Percentiles rank a stretch among this genome's conserved stretches.
phyloP scores from a whole-genome alignment of 768 basidiomycete species.

The Boletales sp. region DNA sequence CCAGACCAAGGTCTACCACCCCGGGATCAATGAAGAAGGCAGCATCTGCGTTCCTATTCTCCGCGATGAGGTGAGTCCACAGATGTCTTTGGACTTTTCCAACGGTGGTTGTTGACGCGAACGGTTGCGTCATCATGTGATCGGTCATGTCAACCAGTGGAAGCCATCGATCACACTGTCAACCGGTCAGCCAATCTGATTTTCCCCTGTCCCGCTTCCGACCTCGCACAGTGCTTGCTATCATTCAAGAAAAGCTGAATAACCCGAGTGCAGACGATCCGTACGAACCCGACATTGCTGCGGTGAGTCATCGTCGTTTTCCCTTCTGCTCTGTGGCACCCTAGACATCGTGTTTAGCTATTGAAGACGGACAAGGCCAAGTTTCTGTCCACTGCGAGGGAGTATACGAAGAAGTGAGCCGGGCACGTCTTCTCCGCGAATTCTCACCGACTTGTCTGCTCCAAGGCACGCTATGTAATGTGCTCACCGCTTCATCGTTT shows the following conservation, averaged over 20 bases:
- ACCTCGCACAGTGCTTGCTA: conserved; percentile 54
- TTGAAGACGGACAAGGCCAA: conserved; percentile 74
- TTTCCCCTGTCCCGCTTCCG: background rate
- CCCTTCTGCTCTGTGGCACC: background rate
- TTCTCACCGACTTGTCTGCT: conserved; percentile 2
- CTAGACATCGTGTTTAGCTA: conserved; percentile 38
- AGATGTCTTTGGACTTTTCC: conserved; percentile 2
- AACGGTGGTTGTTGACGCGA: conserved; percentile 2
- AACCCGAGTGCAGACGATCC: conserved; percentile 88
- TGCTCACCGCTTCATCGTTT: background rate
- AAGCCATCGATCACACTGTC: conserved; percentile 76
- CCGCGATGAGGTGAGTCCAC: conserved; percentile 66
- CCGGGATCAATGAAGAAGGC: conserved; percentile 88
- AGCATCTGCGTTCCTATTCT: conserved; percentile 81
- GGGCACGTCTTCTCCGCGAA: background rate
- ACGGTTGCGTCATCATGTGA: background rate
- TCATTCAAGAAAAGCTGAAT: conserved; percentile 82
- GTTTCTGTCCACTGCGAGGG: conserved; percentile 75
- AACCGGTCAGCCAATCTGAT: conserved; percentile 45
- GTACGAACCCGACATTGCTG: conserved; percentile 84
- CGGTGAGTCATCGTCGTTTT: conserved; percentile 43
- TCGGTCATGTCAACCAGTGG: conserved; percentile 50
- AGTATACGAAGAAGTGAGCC: conserved; percentile 78
- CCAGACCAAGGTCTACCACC: conserved; percentile 85
- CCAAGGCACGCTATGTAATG: conserved; percentile 20